Evolutionary conservation across 345 rosid species (phyloP).

Genomic region (Eucalyptus marginata): DNA sequence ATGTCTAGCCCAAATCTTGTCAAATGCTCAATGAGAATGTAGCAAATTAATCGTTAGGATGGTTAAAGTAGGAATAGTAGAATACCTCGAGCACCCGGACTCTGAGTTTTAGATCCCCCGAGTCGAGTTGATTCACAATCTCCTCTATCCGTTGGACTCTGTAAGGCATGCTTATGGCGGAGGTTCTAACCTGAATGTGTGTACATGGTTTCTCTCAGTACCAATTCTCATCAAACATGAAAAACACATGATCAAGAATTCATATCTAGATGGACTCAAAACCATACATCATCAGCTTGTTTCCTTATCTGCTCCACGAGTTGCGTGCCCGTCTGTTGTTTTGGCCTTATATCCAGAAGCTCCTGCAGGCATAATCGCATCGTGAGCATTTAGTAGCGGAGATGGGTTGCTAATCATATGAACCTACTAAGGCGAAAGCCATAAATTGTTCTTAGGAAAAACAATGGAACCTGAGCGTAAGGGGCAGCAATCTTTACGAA

Average conservation of each 20-base stretch:
- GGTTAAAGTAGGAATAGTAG: neutral
- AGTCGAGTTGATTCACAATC: slow-evolving; percentile 74
- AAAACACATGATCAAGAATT: neutral
- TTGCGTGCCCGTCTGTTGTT: slow-evolving; percentile 37
- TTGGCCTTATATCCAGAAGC: slow-evolving; percentile 60
- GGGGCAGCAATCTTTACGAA: slow-evolving; percentile 88
- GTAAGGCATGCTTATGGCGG: slow-evolving; percentile 79
- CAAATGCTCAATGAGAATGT: neutral
- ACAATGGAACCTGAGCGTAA: slow-evolving; percentile 60
- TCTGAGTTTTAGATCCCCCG: slow-evolving; percentile 78
- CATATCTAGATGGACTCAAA: neutral
- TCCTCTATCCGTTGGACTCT: slow-evolving; percentile 81
- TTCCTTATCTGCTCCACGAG: slow-evolving; percentile 73
- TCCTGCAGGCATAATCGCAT: slow-evolving; percentile 30
- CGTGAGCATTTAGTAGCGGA: neutral
- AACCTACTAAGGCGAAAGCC: neutral
- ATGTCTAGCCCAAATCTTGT: neutral
- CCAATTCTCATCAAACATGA: neutral
- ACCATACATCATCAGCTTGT: slow-evolving; percentile 77
- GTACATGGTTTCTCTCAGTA: neutral
- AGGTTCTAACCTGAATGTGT: slow-evolving; percentile 55
- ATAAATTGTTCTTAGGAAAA: neutral
- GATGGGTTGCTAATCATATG: neutral
- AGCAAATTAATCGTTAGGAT: neutral
- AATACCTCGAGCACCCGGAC: slow-evolving; percentile 92